Conservation (phyloP, 2,329 filamentous ascomycete genomes). For the Periconia sp. region DNA sequence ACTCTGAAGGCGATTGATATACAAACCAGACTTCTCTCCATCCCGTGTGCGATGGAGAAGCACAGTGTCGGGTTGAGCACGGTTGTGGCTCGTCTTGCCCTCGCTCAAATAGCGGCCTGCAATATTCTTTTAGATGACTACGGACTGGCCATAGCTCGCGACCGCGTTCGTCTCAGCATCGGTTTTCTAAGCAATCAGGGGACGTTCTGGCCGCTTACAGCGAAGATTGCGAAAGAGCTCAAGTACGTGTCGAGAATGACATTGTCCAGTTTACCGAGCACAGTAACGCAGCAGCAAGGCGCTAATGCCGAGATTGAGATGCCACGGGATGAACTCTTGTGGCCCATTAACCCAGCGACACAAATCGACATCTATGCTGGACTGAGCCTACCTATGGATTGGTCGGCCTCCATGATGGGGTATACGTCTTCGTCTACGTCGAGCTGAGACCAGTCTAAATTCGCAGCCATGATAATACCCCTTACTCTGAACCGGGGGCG, state of each 20-base stretch:
- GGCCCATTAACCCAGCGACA: constrained; percentile 29
- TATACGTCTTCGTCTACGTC: constrained; percentile 16
- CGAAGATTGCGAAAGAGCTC: constrained; percentile 70
- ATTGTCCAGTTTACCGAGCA: constrained; percentile 28
- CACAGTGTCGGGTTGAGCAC: constrained; percentile 55
- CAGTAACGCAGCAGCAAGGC: constrained; percentile 5
- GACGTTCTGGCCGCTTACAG: constrained; percentile 70
- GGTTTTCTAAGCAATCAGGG: constrained; percentile 70
- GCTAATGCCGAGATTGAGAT: constrained; percentile 25
- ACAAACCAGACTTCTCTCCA: constrained; percentile 72
- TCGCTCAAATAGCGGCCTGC: constrained; percentile 64
- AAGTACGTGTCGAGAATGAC: constrained; percentile 74
- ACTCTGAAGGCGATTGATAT: constrained; percentile 76
- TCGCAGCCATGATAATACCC: not conserved
- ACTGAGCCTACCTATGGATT: constrained; percentile 26
- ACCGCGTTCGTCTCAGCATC: constrained; percentile 76
- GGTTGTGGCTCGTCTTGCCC: constrained; percentile 29
- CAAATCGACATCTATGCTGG: constrained; percentile 37
- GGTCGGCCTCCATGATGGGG: constrained; percentile 15
- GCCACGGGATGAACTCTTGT: constrained; percentile 31
- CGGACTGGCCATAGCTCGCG: constrained; percentile 65
- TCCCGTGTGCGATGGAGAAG: constrained; percentile 70
- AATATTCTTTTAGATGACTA: constrained; percentile 47
- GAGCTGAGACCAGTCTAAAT: not conserved
- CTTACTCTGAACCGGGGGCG: too few species aligned